Base-by-base conservation (phyloP, 371 early-diverging fungal genomes). In the Mucor plumbeus region DNA sequence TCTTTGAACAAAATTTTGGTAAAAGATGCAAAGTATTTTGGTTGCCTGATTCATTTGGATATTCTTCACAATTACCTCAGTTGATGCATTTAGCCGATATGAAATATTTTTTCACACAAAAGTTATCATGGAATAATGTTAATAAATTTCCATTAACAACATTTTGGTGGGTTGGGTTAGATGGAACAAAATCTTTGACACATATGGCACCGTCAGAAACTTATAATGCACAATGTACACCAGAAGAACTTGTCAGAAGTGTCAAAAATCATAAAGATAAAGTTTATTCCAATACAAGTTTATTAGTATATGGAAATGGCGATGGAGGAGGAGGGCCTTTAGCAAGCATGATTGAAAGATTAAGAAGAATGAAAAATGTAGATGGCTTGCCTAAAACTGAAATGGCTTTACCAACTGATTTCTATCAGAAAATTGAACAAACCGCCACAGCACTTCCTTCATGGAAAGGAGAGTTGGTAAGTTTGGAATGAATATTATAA, bases 311-410 rank as follows among this genome's bases (percentile, higher is more conserved):
- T 72, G 99, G 99, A 57, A 91, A 95, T 74, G 98, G 98, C 33
- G 98, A 98, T 77, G 99, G 98, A 54, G 99, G 97, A n/a, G 97
- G 96, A 58, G 97, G 97, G 0, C 97, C 98, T 1, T 75, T 88
- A 4, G 77, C 84, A 31, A 85, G 83, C 31, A 96, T 96, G 96
- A 71, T 94, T 39, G 95, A 95, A 75, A 86, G 97, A 38, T 65
- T 96, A 57, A 62, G 78, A 9, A 85, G 93, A 40, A 80, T 97
- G 85, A 75, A 84, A 35, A 79, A 90, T 50, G 77, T 93, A 88
- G 93, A 85, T 64, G 96, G 89, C 36, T 79, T 88, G 59, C 94
- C 90, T 31, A 85, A 82, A 13, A 88, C 93, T 44, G 75, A 88
- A 34, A 88, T 88, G 74, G 89, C 91, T 15, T 73, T 87, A 41